Conservation (phyloP, 2,329 filamentous ascomycete genomes). For the Xylaria hypoxylon region DNA sequence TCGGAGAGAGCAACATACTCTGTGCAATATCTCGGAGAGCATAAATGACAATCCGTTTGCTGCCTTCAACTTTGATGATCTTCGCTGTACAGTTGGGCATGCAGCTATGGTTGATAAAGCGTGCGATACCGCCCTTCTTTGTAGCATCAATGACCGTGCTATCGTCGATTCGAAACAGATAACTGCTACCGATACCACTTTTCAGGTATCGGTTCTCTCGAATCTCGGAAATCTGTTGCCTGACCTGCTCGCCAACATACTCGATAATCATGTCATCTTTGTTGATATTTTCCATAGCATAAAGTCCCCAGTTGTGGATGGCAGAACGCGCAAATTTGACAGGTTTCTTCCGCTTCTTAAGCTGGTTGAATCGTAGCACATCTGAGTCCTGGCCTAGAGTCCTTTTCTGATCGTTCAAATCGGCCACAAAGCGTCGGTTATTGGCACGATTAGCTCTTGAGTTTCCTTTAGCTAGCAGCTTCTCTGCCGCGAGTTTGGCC, state of each 20-base stretch:
- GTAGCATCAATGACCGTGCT: constrained; percentile 98
- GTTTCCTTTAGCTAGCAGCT: constrained; percentile 85
- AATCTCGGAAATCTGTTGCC: constrained; percentile 97
- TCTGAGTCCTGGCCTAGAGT: constrained; percentile 85
- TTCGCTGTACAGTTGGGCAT: constrained; percentile 99
- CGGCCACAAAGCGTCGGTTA: constrained; percentile 92
- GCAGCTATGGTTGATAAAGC: constrained; percentile 99
- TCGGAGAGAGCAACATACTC: constrained; percentile 71
- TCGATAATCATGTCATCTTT: constrained; percentile 99
- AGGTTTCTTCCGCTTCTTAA: constrained; percentile 99
- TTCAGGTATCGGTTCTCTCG: constrained; percentile 92
- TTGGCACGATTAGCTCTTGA: constrained; percentile 95
- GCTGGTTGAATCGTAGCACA: constrained; percentile 96
- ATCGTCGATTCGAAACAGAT: constrained; percentile 97
- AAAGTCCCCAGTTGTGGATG: constrained; percentile 98
- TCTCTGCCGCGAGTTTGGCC: constrained; percentile 80
- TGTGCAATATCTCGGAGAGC: constrained; percentile 92
- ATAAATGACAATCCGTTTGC: constrained; percentile 98
- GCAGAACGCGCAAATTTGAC: constrained; percentile 97
- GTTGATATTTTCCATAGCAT: constrained; percentile 96
- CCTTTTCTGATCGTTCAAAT: constrained; percentile 95
- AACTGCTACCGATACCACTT: constrained; percentile 96
- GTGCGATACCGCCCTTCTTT: constrained; percentile 96
- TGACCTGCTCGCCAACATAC: constrained; percentile 97
- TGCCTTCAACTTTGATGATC: constrained; percentile 98